Evolutionary conservation across 208 protist genomes (phyloP).

Genomic region (Acanthamoeba castellanii): DNA sequence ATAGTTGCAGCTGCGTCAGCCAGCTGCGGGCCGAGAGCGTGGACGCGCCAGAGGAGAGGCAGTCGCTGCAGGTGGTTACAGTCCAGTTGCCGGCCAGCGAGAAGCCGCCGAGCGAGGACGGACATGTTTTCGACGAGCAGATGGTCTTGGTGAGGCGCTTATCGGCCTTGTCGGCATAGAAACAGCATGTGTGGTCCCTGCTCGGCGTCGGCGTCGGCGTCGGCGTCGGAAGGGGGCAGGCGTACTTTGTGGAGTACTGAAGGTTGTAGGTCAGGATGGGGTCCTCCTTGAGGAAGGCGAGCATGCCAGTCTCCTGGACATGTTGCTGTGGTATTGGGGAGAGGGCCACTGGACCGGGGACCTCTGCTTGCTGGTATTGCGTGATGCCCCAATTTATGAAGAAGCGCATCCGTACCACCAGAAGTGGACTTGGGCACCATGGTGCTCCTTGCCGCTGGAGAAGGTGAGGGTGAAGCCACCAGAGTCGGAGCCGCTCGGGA

Average conservation of each 20-base stretch:
- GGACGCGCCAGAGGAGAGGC: too few species aligned
- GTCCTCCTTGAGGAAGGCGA: not conserved
- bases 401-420: not conserved
- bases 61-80: too few species aligned
- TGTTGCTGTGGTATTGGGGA: not conserved
- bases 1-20: too few species aligned
- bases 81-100: too few species aligned
- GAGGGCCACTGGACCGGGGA: too few species aligned
- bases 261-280: not conserved
- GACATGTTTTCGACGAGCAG: too few species aligned
- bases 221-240: conserved; percentile 7
- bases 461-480: conserved; percentile 33
- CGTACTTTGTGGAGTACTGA: not conserved
- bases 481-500: not conserved
- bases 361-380: too few species aligned
- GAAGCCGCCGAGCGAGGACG: too few species aligned
- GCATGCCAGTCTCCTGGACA: not conserved
- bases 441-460: not conserved
- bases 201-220: not conserved
- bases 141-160: too few species aligned
- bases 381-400: not conserved
- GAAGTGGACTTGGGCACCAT: not conserved
- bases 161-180: too few species aligned
- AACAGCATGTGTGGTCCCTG: too few species aligned
- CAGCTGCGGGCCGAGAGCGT: too few species aligned